Evolutionary conservation across 2,329 filamentous ascomycete species (phyloP), one percentile per base, ranked within the genome.

Genomic region (Cordyceps militaris): DNA sequence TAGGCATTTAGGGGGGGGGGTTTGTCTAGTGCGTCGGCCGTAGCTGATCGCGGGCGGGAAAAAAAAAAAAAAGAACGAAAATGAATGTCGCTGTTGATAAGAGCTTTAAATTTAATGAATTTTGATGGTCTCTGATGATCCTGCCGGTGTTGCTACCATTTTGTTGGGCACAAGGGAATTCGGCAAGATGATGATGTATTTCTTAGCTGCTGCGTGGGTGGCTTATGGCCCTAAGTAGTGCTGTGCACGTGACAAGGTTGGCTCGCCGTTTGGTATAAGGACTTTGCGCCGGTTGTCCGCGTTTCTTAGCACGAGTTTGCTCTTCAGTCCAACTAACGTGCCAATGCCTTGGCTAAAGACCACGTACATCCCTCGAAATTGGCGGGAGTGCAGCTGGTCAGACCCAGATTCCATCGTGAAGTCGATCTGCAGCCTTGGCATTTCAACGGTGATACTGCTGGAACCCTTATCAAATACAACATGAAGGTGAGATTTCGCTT

Each of bases 341-440:
- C 19, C 43, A 3, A 58, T 24, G 3, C 34, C n/a, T 14, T 49
- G 49, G 3, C n/a, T 48, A 1, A 7, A 3, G 10, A 47, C 49
- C 3, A 58, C 26, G 10, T 34, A 58, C 50, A 58, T 58, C 1
- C 57, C 57, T 16, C 57, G 50, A 28, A 48, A 54, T 16, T 58
- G 57, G 7, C 43, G 49, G 5, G 57, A 58, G 10, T 16, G 26
- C 6, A 58, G 26, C 16, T 26, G 19, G 14, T 7, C 3, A 1
- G 34, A 43, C 6, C 26, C 26, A 13, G 23, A 5, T 1, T 36
- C 34, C 3, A 38, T 13, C 6, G 10, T 26, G 23, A 58, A 58
- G 14, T 54, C 57, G 8, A 54, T 26, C 28, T 0, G 26, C 0
- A 57, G 46, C 36, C 55, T 26, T 16, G 55, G 47, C 19, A 57